These are phyloP conservation scores for Chernovozyma aurita DNA, from an alignment of 1,139 yeast genomes.

Conservation along the genomic window DNA sequence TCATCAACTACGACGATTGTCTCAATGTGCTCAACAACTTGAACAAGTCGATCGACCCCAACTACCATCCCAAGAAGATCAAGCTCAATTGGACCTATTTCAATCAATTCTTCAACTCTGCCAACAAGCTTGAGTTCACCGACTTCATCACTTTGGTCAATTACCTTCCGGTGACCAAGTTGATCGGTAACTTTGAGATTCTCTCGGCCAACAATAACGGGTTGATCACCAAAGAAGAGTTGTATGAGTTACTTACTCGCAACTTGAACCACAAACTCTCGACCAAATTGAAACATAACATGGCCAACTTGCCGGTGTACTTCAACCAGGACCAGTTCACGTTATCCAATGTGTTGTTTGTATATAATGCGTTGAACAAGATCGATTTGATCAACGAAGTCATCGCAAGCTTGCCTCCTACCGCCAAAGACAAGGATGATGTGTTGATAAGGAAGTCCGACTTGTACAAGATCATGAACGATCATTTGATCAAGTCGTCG, in stretches of 20 bases:
- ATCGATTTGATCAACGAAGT: constrained; percentile 55
- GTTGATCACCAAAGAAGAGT: constrained; percentile 28
- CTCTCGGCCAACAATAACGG: constrained; percentile 35
- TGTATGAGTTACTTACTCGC: constrained; percentile 30
- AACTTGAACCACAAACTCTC: constrained; percentile 43
- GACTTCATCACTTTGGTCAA: constrained; percentile 42
- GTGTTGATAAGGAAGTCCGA: constrained; percentile 40
- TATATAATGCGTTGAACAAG: constrained; percentile 41
- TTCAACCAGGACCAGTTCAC: constrained; percentile 32
- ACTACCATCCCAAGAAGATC: constrained; percentile 37
- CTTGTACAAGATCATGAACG: constrained; percentile 45
- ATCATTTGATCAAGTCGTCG: constrained; percentile 48
- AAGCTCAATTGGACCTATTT: constrained; percentile 46
- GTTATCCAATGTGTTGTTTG: constrained; percentile 40
- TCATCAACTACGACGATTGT: constrained; percentile 36
- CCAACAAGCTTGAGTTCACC: constrained; percentile 36
- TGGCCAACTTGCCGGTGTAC: constrained; percentile 33
- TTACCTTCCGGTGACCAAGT: constrained; percentile 43
- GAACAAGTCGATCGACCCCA: constrained; percentile 40
- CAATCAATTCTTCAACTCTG: constrained; percentile 39
- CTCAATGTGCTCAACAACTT: constrained; percentile 32
- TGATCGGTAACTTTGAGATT: constrained; percentile 43
- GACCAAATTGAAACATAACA: constrained; percentile 32
- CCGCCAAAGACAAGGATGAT: constrained; percentile 40
- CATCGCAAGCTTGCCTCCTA: constrained; percentile 53